Base-by-base conservation (phyloP, 2,329 filamentous ascomycete genomes). In the Scedosporium dehoogii region DNA sequence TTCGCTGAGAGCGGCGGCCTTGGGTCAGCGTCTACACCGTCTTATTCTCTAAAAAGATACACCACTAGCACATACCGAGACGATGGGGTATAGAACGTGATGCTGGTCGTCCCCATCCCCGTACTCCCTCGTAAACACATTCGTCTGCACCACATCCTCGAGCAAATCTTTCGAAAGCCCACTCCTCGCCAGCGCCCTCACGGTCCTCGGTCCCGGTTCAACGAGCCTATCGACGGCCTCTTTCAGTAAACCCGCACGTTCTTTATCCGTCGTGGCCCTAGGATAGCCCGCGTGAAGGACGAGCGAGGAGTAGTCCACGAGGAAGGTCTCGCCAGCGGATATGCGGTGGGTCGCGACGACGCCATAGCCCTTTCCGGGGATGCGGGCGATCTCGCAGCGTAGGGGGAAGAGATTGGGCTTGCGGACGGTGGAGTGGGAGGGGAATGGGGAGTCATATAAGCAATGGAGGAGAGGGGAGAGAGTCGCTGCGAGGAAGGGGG, bases 401-500 rank as follows among this genome's bases (percentile, higher is more conserved):
- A 57, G 12, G 4, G 56, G 48, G 7, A 41, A 16, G 12, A 56
- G 44, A 7, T 18, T 51, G n/a, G 53, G 60, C n/a, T 58, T 58
- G 3, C 60, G 53, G 12, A 56, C 53, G 3, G 42, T 29, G 7
- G 53, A 10, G 2, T 16, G 9, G 23, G 23, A 16, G n/a, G 61
- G 61, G 46, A 55, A 44, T 12, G 33, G 23, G 23, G 57, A 59
- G 44, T 57, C 41, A 16, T 57, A 46, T 1, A 56, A 29, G 7
- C 7, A 4, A 1, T 41, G 10, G 42, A 63, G 33, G 44, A 25
- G 18, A 9, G 59, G 59, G 10, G 48, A 18, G 6, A 56, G 27
- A 3, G 10, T 21, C 44, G 29, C 29, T 1, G 61, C 61, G 4
- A 66, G 69, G 64, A 85, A 82, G 0, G 82, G 81, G 68, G 85